Percentiles rank a stretch among this genome's conserved stretches.
Conservation (phyloP, 2,329 filamentous ascomycete species). For the Dothidotthia symphoricarpi region DNA sequence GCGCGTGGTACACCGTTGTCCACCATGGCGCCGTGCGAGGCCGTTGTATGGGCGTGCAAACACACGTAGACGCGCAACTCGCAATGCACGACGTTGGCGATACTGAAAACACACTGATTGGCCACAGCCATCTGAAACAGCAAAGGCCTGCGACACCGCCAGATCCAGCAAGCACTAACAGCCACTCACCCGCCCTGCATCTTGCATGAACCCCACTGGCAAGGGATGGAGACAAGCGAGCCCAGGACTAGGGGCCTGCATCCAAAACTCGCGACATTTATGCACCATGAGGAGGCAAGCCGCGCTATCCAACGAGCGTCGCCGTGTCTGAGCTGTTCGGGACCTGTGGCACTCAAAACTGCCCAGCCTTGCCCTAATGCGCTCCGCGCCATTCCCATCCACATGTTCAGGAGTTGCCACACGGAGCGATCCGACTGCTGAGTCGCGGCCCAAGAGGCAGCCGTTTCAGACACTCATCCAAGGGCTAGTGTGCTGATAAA, state of each 20-base stretch:
- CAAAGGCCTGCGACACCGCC: slow-evolving; percentile 10
- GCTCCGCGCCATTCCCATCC: no score
- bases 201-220: slow-evolving; percentile 19
- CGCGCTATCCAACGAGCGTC: slow-evolving; percentile 14
- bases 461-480: no score
- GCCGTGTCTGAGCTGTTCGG: slow-evolving; percentile 11
- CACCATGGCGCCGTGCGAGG: slow-evolving; percentile 3
- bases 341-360: slow-evolving; percentile 4
- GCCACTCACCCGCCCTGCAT: slow-evolving; percentile 9
- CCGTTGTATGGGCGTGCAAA: slow-evolving; percentile 8
- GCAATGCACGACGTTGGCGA: not conserved
- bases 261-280: slow-evolving; percentile 15
- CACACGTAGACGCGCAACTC: slow-evolving; percentile 2
- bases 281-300: slow-evolving; percentile 12
- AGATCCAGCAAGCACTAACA: slow-evolving; percentile 11
- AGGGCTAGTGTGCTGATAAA: no score
- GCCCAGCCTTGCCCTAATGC: no score
- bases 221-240: slow-evolving; percentile 4
- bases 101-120: slow-evolving; percentile 11
- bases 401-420: no score
- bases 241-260: slow-evolving; percentile 12
- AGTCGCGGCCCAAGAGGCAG: no score
- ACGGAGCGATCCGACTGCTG: no score
- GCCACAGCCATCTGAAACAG: slow-evolving; percentile 18
- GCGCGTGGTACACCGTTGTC: slow-evolving; percentile 6